Evolutionary conservation across 306 rosid genomes (phyloP).

Genomic region (Castanospermum australe): DNA sequence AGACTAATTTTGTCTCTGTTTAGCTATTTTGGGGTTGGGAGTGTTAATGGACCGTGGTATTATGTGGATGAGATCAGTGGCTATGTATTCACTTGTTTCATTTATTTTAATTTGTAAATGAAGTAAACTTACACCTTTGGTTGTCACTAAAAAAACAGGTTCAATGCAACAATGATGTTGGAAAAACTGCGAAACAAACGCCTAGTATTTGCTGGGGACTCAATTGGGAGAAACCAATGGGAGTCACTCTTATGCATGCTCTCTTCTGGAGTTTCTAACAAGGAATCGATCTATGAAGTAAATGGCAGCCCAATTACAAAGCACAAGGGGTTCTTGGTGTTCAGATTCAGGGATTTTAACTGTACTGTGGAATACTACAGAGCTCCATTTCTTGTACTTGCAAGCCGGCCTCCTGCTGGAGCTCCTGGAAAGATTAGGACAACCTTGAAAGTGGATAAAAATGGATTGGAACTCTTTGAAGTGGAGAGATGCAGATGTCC

Average conservation of each 20-base stretch:
- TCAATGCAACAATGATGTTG: constrained; percentile 73
- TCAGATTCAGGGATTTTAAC: constrained; percentile 72
- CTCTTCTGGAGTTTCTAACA: constrained; percentile 64
- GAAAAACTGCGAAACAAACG: constrained; percentile 72
- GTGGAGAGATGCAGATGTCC: constrained; percentile 80
- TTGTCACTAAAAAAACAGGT: constrained; percentile 40
- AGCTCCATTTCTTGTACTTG: constrained; percentile 78
- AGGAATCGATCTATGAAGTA: constrained; percentile 85
- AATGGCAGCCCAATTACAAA: constrained; percentile 90
- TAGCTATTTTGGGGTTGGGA: not conserved
- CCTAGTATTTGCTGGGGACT: constrained; percentile 82
- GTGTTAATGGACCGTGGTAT: not conserved
- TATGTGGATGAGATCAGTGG: not conserved
- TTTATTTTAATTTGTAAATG: not conserved
- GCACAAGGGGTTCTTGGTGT: constrained; percentile 86
- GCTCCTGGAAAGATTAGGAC: constrained; percentile 39
- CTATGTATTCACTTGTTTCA: constrained; percentile 8
- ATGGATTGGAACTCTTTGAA: constrained; percentile 81
- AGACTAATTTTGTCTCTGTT: not conserved
- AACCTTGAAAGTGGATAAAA: constrained; percentile 68
- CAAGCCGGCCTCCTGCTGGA: constrained; percentile 72
- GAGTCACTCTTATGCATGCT: constrained; percentile 92
- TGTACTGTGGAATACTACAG: constrained; percentile 85
- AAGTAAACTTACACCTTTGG: not conserved
- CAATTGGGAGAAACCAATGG: constrained; percentile 98